phyloP scores from a whole-genome alignment of 2,329 filamentous ascomycete genomes.

The Penicillium digitatum region DNA sequence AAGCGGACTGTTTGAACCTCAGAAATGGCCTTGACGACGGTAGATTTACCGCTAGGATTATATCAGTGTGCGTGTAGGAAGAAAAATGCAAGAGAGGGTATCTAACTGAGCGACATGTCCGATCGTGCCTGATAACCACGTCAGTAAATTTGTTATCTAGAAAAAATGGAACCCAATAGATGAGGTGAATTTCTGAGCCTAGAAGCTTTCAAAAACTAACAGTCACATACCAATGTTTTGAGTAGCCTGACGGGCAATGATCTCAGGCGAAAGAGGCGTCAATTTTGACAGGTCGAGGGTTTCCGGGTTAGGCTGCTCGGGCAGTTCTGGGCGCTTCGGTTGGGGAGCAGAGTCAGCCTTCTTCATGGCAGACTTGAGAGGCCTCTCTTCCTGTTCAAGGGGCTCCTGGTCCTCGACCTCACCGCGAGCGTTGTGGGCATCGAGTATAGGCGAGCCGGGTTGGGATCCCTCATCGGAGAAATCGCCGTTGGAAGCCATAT shows the following conservation, averaged over 20 bases:
- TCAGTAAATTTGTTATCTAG: neutral
- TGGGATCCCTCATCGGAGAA: slow-evolving; percentile 54
- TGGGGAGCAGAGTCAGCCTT: slow-evolving; percentile 58
- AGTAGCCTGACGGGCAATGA: slow-evolving; percentile 95
- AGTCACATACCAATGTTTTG: slow-evolving; percentile 81
- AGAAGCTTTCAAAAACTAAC: neutral
- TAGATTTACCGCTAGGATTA: slow-evolving; percentile 71
- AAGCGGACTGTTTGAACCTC: slow-evolving; percentile 98
- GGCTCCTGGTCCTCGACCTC: slow-evolving; percentile 74
- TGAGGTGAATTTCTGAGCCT: neutral
- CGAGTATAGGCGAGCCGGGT: slow-evolving; percentile 52
- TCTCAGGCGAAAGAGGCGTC: slow-evolving; percentile 86
- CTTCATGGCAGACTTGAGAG: slow-evolving; percentile 82
- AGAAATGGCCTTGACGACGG: slow-evolving; percentile 97
- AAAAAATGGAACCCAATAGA: neutral
- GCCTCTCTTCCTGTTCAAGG: slow-evolving; percentile 57
- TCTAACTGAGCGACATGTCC: slow-evolving; percentile 81
- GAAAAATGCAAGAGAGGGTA: neutral
- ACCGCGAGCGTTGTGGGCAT: slow-evolving; percentile 55
- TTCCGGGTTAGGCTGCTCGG: slow-evolving; percentile 88
- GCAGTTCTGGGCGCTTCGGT: slow-evolving; percentile 62
- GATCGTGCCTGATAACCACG: slow-evolving; percentile 54
- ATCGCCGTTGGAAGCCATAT: slow-evolving; percentile 55
- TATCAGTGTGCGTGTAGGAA: neutral
- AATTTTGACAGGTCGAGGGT: slow-evolving; percentile 78